phyloP scores from a whole-genome alignment of 371 early-diverging fungal genomes.

The Mucor plumbeus region DNA sequence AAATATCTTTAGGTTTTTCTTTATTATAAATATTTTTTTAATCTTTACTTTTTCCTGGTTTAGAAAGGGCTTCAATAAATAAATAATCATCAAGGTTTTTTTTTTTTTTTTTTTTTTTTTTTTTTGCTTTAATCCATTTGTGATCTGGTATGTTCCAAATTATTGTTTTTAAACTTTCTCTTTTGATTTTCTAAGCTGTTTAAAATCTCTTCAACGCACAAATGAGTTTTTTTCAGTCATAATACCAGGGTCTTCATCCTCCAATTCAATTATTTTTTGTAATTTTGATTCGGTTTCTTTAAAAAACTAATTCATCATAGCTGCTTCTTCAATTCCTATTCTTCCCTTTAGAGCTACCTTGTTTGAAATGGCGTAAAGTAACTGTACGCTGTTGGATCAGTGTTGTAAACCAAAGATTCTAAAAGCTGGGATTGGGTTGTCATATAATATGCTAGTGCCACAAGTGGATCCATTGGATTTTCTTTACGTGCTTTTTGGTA shows the following conservation, averaged over 20 bases:
- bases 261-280: slow-evolving; percentile 16
- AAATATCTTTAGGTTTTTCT: too few relatives aligned
- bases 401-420: slow-evolving; percentile 12
- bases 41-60: too few relatives aligned
- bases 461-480: slow-evolving; percentile 16
- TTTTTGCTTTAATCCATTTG: too few relatives aligned
- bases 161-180: background rate
- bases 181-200: background rate
- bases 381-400: slow-evolving; percentile 18
- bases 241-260: background rate
- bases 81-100: too few relatives aligned
- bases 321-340: background rate
- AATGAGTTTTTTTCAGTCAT: background rate
- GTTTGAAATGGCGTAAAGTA: slow-evolving; percentile 11
- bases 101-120: too few relatives aligned
- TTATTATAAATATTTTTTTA: too few relatives aligned
- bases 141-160: too few relatives aligned
- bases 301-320: slow-evolving; percentile 12
- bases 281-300: slow-evolving; percentile 14
- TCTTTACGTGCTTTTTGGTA: slow-evolving; percentile 17
- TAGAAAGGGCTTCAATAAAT: too few relatives aligned
- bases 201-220: background rate
- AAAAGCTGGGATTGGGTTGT: slow-evolving; percentile 18
- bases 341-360: background rate
- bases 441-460: slow-evolving; percentile 20